phyloP scores from a whole-genome alignment of 768 basidiomycete species.

The Russula virescens region DNA sequence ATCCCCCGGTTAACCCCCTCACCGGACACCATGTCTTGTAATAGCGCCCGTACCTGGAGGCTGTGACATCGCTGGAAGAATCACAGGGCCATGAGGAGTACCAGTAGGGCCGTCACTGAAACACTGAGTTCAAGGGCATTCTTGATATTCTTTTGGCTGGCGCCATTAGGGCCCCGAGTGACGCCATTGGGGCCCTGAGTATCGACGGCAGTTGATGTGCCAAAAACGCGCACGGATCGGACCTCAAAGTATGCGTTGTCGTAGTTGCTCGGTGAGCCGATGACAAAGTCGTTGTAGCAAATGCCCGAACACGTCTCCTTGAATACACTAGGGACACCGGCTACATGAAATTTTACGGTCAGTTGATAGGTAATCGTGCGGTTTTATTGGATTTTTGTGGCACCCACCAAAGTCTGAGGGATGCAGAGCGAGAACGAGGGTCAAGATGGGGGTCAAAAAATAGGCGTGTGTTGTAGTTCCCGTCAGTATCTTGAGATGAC shows the following conservation, averaged over 20 bases:
- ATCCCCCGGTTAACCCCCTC: neutral
- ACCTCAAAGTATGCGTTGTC: constrained; percentile 40
- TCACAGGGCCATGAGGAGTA: constrained; percentile 5
- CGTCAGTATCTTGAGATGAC: neutral
- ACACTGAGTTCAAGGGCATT: neutral
- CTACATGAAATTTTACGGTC: neutral
- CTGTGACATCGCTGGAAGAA: neutral
- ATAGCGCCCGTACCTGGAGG: neutral
- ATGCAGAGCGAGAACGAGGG: too few relatives aligned
- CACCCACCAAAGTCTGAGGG: constrained; percentile 14
- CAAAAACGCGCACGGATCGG: constrained; percentile 33
- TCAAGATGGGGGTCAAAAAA: too few relatives aligned
- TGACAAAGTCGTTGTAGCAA: constrained; percentile 33
- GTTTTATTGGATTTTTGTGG: neutral
- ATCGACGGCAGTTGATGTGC: constrained; percentile 3
- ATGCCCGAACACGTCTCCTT: constrained; percentile 15
- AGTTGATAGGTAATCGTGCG: too few relatives aligned
- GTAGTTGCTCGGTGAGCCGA: constrained; percentile 31
- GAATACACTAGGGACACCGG: constrained; percentile 8
- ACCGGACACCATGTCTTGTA: neutral
- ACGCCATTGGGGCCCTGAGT: neutral
- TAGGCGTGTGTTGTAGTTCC: neutral
- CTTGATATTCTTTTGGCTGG: neutral
- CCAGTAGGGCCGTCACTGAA: neutral
- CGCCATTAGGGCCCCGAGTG: neutral